These are phyloP conservation scores for Sisymbrium altissimum DNA, from an alignment of 345 rosid genomes.

Conservation along the genomic window DNA sequence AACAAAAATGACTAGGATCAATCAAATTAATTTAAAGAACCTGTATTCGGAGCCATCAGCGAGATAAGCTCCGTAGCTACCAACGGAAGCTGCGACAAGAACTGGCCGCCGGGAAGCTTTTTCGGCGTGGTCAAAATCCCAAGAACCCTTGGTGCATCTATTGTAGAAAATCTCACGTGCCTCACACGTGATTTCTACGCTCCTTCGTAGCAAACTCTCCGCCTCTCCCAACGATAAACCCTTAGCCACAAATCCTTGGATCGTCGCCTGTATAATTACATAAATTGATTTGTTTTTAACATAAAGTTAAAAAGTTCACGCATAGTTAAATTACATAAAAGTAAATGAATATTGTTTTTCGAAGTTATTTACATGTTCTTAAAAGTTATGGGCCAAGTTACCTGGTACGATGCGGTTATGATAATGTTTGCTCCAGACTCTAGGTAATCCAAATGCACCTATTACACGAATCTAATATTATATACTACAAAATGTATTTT, in stretches of 20 bases:
- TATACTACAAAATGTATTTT: background rate
- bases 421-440: conserved; percentile 84
- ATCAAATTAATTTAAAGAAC: conserved; percentile 24
- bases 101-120: conserved; percentile 43
- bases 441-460: conserved; percentile 90
- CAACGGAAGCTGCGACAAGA: conserved; percentile 85
- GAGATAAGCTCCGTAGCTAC: conserved; percentile 94
- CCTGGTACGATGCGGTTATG: conserved; percentile 87
- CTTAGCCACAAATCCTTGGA: conserved; percentile 85
- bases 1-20: background rate
- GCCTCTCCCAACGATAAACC: conserved; percentile 66
- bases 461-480: background rate
- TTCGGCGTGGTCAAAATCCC: conserved; percentile 44
- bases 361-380: no score
- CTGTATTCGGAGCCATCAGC: conserved; percentile 95
- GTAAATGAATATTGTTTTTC: background rate
- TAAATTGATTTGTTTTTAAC: background rate
- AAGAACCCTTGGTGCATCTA: conserved; percentile 51
- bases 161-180: conserved; percentile 69
- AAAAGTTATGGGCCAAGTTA: background rate
- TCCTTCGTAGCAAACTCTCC: conserved; percentile 55
- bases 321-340: background rate
- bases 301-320: background rate
- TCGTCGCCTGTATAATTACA: conserved; percentile 57
- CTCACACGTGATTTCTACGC: conserved; percentile 81